Percentiles rank a stretch among this genome's conserved stretches.
Evolutionary conservation across 768 basidiomycete genomes (phyloP).

Genomic region (Kwoniella newhampshirensis): DNA sequence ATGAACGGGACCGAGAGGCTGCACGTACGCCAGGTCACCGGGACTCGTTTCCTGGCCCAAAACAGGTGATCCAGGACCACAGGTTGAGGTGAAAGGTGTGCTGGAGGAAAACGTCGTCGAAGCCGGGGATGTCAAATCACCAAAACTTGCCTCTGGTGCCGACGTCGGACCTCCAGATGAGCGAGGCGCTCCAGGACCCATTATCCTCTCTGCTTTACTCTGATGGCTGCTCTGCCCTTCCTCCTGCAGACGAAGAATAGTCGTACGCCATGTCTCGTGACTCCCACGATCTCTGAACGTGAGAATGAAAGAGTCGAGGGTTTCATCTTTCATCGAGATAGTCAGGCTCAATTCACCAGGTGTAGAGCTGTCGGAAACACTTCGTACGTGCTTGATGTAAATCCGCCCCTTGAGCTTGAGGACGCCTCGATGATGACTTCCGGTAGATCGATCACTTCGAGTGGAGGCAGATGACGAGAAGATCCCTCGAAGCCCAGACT

Average conservation of each 20-base stretch:
- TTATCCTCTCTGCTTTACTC: slow-evolving; percentile 29
- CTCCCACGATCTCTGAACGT: slow-evolving; percentile 89
- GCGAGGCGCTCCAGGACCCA: slow-evolving; percentile 34
- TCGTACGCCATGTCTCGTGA: slow-evolving; percentile 82
- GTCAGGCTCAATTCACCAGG: slow-evolving; percentile 84
- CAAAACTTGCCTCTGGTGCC: slow-evolving; percentile 16
- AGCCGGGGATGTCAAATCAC: slow-evolving; percentile 24
- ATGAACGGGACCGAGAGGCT: slow-evolving; percentile 75
- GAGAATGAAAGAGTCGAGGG: slow-evolving; percentile 88
- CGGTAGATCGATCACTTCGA: slow-evolving; percentile 23
- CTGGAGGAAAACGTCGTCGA: slow-evolving; percentile 14
- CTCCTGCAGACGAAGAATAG: slow-evolving; percentile 72
- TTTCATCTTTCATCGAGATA: slow-evolving; percentile 96
- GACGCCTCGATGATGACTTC: slow-evolving; percentile 53
- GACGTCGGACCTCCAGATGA: slow-evolving; percentile 6
- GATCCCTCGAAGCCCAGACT: slow-evolving; percentile 72
- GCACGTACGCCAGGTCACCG: slow-evolving; percentile 61
- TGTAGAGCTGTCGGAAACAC: slow-evolving; percentile 72
- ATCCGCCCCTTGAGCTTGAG: slow-evolving; percentile 91
- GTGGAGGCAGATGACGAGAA: slow-evolving; percentile 57
- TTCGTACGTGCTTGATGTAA: slow-evolving; percentile 90
- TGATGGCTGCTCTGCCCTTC: slow-evolving; percentile 28
- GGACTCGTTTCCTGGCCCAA: slow-evolving; percentile 72
- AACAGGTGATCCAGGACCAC: slow-evolving; percentile 21
- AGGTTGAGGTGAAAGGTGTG: slow-evolving; percentile 20